These are phyloP conservation scores for Ophiostoma australiae DNA, from an alignment of 2,329 filamentous ascomycete species.

Conservation along the genomic window DNA sequence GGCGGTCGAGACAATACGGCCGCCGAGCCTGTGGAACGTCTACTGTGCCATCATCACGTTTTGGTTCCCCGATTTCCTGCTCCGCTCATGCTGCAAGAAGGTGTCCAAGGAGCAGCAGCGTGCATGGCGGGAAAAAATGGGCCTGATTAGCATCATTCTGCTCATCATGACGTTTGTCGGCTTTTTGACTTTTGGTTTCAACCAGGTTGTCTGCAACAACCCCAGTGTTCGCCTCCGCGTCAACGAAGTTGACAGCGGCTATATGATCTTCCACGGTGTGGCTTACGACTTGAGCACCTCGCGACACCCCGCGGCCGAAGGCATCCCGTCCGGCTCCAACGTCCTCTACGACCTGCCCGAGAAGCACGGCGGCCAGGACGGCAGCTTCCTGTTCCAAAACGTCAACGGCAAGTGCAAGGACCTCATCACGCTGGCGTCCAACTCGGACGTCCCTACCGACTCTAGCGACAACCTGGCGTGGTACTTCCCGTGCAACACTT, in stretches of 20 bases:
- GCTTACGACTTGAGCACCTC: slow-evolving; percentile 80
- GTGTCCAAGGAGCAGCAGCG: slow-evolving; percentile 78
- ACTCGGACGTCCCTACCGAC: slow-evolving; percentile 77
- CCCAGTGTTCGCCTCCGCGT: slow-evolving; percentile 69
- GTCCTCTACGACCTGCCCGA: slow-evolving; percentile 80
- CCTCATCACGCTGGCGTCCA: slow-evolving; percentile 66
- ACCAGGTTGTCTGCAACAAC: slow-evolving; percentile 72
- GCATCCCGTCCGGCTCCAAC: slow-evolving; percentile 69
- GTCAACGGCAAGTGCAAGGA: slow-evolving; percentile 96
- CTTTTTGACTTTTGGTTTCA: slow-evolving; percentile 96
- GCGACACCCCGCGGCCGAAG: slow-evolving; percentile 71
- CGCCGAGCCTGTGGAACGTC: slow-evolving; percentile 87
- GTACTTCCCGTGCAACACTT: slow-evolving; percentile 92
- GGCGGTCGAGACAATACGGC: slow-evolving; percentile 60
- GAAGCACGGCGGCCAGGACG: slow-evolving; percentile 82
- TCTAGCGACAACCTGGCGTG: slow-evolving; percentile 70
- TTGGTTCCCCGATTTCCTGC: slow-evolving; percentile 81
- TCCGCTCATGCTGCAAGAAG: slow-evolving; percentile 84
- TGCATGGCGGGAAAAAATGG: slow-evolving; percentile 98
- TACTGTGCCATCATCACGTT: slow-evolving; percentile 94
- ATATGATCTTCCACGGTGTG: slow-evolving; percentile 93
- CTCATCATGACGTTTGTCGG: slow-evolving; percentile 84
- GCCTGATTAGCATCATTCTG: slow-evolving; percentile 87
- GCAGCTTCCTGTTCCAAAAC: slow-evolving; percentile 96
- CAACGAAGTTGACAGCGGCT: slow-evolving; percentile 75